Evolutionary conservation across 2,329 filamentous ascomycete genomes (phyloP).

Genomic region (Penicillium fuscoglaucum): DNA sequence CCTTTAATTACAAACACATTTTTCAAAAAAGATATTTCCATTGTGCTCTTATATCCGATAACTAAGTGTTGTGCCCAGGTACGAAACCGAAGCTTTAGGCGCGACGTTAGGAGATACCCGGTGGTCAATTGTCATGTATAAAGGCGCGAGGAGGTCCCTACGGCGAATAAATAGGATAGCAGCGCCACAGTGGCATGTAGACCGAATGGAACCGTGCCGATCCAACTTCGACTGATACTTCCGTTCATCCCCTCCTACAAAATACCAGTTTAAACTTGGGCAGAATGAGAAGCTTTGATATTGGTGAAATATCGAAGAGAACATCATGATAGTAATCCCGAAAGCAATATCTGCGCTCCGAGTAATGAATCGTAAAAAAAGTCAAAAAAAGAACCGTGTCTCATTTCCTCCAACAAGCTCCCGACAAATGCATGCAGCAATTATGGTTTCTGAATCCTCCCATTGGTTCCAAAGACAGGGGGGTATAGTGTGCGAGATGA

Average conservation of each 20-base stretch:
- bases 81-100: constrained; percentile 33
- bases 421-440: constrained; percentile 5
- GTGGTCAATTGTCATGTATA: background rate
- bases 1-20: constrained; percentile 18
- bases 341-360: background rate
- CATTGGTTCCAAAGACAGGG: constrained; percentile 10
- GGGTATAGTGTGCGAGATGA: constrained; percentile 12
- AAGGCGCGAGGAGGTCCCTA: background rate
- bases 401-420: constrained; percentile 7
- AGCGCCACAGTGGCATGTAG: background rate
- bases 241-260: background rate
- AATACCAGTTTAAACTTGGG: background rate
- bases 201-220: background rate
- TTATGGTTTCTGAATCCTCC: constrained; percentile 1
- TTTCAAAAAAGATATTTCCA: background rate
- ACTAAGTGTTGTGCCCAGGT: constrained; percentile 32
- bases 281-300: background rate
- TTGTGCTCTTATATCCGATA: constrained; percentile 10
- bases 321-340: background rate
- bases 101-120: background rate
- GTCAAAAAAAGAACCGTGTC: constrained; percentile 3
- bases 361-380: constrained; percentile 5
- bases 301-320: background rate
- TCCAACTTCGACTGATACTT: background rate
- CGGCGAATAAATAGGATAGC: background rate